Base-by-base conservation (phyloP, 805 yeast species). In the Candida maesae region DNA sequence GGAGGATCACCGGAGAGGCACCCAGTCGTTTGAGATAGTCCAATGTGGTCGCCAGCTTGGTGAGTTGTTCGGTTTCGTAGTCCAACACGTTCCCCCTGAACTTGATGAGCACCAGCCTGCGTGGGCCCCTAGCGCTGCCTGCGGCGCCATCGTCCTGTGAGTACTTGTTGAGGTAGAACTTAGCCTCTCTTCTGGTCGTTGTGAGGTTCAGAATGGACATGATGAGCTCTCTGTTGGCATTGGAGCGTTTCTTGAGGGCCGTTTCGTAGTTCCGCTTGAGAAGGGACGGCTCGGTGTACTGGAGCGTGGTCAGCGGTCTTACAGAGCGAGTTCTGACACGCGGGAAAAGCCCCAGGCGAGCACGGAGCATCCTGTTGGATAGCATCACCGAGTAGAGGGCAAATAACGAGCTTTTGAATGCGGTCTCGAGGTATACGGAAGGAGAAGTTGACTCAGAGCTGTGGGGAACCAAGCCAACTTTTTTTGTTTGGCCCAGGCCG, bases 111-210 rank as follows among this genome's bases (percentile, higher is more conserved):
- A 60, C 44, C 6, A 60, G 30, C 31, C 63, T 59, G 27, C 46
- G 50, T 0, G 51, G 45, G 10, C 41, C 45, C 2, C 29, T n/a
- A 20, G 65, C 40, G 62, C 71, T 11, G 35, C 47, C 32, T 48
- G 53, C 32, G 61, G 26, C 18, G 3, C 29, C 38, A 59, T 24
- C 59, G 61, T 35, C 41, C 0, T 78, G 73, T 2, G 72, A 63
- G 57, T 90, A 91, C 56, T 82, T 85, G 26, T 76, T 68, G 35
- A 91, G 64, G 57, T 90, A 91, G 49, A 82, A 84, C 47, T 78
- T 74, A 5, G 96, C 95, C 57, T 91, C 98, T 45, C 99, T 70
- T 59, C 88, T 90, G 1, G 98, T 91, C 6, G 97, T 95, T 4
- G 97, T 86, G 2, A 96, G 81, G 54, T 82, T 82, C 43, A 91